Evolutionary conservation across 257 asterid species (phyloP).

Genomic region (Capsicum chinense): DNA sequence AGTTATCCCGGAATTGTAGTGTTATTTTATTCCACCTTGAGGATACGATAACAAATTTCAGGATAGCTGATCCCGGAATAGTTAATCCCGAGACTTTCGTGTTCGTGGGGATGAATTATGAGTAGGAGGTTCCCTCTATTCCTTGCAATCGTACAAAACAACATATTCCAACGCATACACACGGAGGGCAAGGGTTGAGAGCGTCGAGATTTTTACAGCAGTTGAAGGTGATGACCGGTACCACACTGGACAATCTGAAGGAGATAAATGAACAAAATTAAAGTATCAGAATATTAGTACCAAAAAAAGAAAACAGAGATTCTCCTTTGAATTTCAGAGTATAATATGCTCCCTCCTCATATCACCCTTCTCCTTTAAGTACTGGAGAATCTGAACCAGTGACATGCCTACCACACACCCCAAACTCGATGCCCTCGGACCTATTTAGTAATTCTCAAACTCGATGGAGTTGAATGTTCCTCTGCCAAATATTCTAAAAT

Average conservation of each 20-base stretch:
- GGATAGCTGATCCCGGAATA: too few relatives aligned
- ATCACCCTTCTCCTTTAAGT: background rate
- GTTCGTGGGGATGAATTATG: slow-evolving; percentile 40
- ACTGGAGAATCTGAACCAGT: background rate
- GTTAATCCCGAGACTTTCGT: slow-evolving; percentile 44
- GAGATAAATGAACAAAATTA: slow-evolving; percentile 27
- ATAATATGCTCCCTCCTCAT: slow-evolving; percentile 10
- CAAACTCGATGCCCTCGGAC: background rate
- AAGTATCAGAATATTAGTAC: slow-evolving; percentile 15
- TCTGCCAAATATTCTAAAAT: slow-evolving; percentile 3
- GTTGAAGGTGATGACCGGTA: slow-evolving; percentile 91
- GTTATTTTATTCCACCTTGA: too few relatives aligned
- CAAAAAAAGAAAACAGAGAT: slow-evolving; percentile 2
- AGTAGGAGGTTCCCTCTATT: slow-evolving; percentile 52
- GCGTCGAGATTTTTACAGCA: slow-evolving; percentile 74
- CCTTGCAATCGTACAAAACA: slow-evolving; percentile 54
- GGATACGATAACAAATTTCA: too few relatives aligned
- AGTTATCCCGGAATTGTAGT: too few relatives aligned
- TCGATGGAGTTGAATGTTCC: slow-evolving; percentile 5
- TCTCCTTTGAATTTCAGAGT: background rate
- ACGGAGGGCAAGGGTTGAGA: slow-evolving; percentile 85
- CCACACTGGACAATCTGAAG: slow-evolving; percentile 96
- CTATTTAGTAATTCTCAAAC: background rate
- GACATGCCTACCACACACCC: background rate
- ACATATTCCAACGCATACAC: slow-evolving; percentile 78